phyloP scores from a whole-genome alignment of 208 protist species.

The Trypanosoma cruzi region DNA sequence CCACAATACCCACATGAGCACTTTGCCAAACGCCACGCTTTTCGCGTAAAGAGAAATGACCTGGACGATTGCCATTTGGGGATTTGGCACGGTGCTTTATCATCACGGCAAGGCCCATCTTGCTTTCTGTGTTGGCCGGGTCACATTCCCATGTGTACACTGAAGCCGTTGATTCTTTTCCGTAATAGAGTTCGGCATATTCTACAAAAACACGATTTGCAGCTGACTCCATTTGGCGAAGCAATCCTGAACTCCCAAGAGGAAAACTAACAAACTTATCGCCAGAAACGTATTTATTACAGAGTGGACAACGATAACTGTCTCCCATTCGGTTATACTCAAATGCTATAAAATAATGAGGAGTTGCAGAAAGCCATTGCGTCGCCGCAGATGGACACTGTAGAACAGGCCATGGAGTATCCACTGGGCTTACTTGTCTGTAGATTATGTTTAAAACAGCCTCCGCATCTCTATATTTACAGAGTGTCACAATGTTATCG shows the following conservation, averaged over 20 bases:
- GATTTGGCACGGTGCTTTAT: slow-evolving; percentile 3
- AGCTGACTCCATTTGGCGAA: slow-evolving; percentile 16
- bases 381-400: slow-evolving; percentile 4
- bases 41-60: background rate
- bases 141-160: slow-evolving; percentile 19
- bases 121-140: background rate
- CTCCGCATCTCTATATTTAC: slow-evolving; percentile 12
- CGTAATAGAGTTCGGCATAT: slow-evolving; percentile 18
- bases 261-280: background rate
- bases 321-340: slow-evolving; percentile 20
- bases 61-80: background rate
- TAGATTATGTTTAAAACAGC: slow-evolving; percentile 3
- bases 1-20: slow-evolving; percentile 20
- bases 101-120: slow-evolving; percentile 11
- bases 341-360: slow-evolving; percentile 17
- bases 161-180: slow-evolving; percentile 14
- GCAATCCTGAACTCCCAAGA: background rate
- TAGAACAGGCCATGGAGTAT: slow-evolving; percentile 11
- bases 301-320: slow-evolving; percentile 18
- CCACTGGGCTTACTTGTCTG: slow-evolving; percentile 3
- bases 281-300: slow-evolving; percentile 17
- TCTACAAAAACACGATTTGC: slow-evolving; percentile 14
- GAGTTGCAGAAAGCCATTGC: background rate
- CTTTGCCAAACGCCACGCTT: slow-evolving; percentile 20
- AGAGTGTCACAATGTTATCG: slow-evolving; percentile 9